These are phyloP conservation scores for Gracilaria domingensis DNA, from an alignment of 23 red algal species.

Conservation along the genomic window DNA sequence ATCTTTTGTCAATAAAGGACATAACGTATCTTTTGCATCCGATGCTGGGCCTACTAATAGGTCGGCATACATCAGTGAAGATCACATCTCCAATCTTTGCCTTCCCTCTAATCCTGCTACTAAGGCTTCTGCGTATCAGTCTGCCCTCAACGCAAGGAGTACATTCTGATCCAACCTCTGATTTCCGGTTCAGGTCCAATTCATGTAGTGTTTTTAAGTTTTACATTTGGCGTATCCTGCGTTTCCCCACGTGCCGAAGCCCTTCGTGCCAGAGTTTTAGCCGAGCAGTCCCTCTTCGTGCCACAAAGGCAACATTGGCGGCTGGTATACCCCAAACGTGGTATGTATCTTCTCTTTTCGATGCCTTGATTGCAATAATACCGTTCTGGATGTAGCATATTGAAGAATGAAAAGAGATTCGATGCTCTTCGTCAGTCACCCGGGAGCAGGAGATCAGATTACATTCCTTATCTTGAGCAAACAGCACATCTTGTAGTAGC, in stretches of 20 bases:
- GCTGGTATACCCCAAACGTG: no score
- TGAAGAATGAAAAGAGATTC: not conserved
- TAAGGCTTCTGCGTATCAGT: not conserved
- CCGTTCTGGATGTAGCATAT: not conserved
- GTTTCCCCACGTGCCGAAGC: constrained; percentile 11
- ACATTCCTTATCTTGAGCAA: not conserved
- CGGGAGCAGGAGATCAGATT: not conserved
- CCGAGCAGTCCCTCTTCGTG: not conserved
- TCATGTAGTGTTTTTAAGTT: not conserved
- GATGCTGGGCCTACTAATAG: not conserved
- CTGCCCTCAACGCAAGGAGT: not conserved
- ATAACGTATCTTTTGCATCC: constrained; percentile 24
- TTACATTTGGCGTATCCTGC: not conserved
- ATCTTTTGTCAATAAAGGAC: constrained; percentile 20
- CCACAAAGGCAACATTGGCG: no score
- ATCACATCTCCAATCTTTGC: constrained; percentile 5
- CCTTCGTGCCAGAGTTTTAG: not conserved
- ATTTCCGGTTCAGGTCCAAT: not conserved
- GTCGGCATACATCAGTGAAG: constrained; percentile 33
- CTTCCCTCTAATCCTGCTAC: not conserved
- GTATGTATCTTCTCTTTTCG: no score
- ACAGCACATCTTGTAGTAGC: constrained; percentile 8
- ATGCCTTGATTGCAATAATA: not conserved
- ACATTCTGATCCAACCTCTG: not conserved
- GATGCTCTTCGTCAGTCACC: not conserved